These are phyloP conservation scores for Meira miltonrushii DNA, from an alignment of 1,284 basidiomycete species.

Conservation along the genomic window DNA sequence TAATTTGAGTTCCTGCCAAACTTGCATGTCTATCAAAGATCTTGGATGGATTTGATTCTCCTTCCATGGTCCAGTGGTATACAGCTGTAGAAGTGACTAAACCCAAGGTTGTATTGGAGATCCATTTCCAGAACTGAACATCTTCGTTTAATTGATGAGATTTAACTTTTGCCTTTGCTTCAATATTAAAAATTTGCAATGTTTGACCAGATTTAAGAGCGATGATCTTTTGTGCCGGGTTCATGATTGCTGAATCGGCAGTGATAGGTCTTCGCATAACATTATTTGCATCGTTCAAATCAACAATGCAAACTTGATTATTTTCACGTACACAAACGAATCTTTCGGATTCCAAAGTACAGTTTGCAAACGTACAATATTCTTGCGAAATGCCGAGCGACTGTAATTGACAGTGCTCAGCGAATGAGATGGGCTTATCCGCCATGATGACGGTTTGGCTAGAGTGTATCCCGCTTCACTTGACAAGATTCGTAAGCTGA, in stretches of 20 bases:
- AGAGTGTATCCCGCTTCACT: too few relatives aligned
- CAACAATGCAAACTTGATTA: slow-evolving; percentile 50
- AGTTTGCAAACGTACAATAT: slow-evolving; percentile 93
- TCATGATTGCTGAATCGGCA: slow-evolving; percentile 98
- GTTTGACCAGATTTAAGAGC: slow-evolving; percentile 77
- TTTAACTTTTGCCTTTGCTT: slow-evolving; percentile 91
- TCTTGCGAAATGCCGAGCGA: slow-evolving; percentile 91
- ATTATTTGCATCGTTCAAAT: slow-evolving; percentile 47
- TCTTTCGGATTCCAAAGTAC: slow-evolving; percentile 93
- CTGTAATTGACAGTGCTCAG: slow-evolving; percentile 67
- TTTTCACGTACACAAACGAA: slow-evolving; percentile 85
- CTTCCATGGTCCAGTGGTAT: slow-evolving; percentile 81
- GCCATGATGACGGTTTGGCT: slow-evolving; percentile 27
- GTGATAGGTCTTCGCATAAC: slow-evolving; percentile 86
- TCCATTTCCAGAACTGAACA: slow-evolving; percentile 98
- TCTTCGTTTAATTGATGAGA: slow-evolving; percentile 88
- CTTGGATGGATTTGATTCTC: slow-evolving; percentile 73
- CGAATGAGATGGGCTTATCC: slow-evolving; percentile 50
- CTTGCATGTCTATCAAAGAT: slow-evolving; percentile 94
- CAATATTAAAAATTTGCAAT: slow-evolving; percentile 97
- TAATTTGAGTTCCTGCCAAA: slow-evolving; percentile 92
- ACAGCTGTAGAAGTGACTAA: slow-evolving; percentile 93
- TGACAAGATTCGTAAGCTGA: too few relatives aligned
- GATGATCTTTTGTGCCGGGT: slow-evolving; percentile 91
- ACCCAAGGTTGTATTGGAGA: slow-evolving; percentile 81